phyloP scores from a whole-genome alignment of 805 yeast species.

The Cyberlindnera samutprakarnensis region DNA sequence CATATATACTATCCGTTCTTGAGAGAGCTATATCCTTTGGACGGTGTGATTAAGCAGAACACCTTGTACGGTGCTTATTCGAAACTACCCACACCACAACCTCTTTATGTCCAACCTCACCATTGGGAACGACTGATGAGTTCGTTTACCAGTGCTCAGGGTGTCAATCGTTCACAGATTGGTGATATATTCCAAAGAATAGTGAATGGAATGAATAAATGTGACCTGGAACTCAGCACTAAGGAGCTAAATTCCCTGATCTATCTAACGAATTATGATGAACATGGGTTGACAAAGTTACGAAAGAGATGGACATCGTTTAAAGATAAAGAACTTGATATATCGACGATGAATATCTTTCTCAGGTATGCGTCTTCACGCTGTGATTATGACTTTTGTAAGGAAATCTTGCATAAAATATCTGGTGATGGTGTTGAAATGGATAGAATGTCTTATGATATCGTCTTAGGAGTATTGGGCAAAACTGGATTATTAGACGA shows the following conservation, averaged over 20 bases:
- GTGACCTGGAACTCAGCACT: constrained; percentile 23
- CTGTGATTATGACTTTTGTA: constrained; percentile 9
- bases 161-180: constrained; percentile 5
- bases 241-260: constrained; percentile 23
- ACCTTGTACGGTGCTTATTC: constrained; percentile 19
- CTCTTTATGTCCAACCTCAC: constrained; percentile 20
- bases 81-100: constrained; percentile 26
- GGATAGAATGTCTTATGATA: constrained; percentile 25
- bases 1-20: constrained; percentile 16
- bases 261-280: constrained; percentile 11
- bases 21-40: constrained; percentile 13
- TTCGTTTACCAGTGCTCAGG: constrained; percentile 11
- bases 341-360: constrained; percentile 22
- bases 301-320: constrained; percentile 4
- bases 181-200: constrained; percentile 1
- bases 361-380: constrained; percentile 19
- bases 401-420: constrained; percentile 15
- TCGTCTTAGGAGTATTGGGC: constrained; percentile 15
- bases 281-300: constrained; percentile 2
- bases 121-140: constrained; percentile 27
- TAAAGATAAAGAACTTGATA: constrained; percentile 3
- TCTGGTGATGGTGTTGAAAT: constrained; percentile 10
- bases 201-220: constrained; percentile 17
- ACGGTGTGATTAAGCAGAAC: constrained; percentile 5
- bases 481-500: constrained; percentile 1